Conservation (phyloP, 202 grass and related monocot genomes). For the Saccharum hybrid region DNA sequence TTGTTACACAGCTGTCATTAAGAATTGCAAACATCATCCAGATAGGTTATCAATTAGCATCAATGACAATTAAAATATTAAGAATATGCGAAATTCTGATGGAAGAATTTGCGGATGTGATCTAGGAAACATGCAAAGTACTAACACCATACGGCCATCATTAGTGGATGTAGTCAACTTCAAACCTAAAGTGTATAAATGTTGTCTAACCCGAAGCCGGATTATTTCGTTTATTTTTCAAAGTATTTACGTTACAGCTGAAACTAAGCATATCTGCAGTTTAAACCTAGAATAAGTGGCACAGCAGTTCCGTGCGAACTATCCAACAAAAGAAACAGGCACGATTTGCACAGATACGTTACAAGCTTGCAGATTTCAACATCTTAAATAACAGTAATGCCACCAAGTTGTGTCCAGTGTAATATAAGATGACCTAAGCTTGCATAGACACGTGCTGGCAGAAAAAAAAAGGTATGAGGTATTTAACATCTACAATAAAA, state of each 20-base stretch:
- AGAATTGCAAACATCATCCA: neutral
- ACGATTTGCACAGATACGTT: neutral
- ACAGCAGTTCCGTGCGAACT: neutral
- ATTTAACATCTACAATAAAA: constrained; percentile 14
- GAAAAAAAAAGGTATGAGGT: neutral
- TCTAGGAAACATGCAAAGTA: constrained; percentile 4
- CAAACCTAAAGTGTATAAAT: constrained; percentile 9
- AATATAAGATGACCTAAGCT: neutral
- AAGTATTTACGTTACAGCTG: neutral
- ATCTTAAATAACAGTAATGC: constrained; percentile 2
- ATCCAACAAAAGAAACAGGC: constrained; percentile 7
- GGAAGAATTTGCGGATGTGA: constrained; percentile 1
- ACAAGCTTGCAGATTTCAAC: neutral
- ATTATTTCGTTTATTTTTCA: neutral
- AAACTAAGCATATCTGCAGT: constrained; percentile 22
- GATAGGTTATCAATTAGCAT: constrained; percentile 19
- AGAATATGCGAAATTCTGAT: constrained; percentile 25
- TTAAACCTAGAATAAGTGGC: constrained; percentile 14
- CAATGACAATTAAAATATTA: constrained; percentile 5
- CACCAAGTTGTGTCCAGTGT: neutral
- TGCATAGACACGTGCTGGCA: neutral
- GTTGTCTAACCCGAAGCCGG: neutral
- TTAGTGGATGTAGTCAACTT: constrained; percentile 9
- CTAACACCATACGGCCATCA: neutral
- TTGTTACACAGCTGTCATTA: constrained; percentile 31